Base-by-base conservation (phyloP, 805 yeast species). In the Lipomyces starkeyi region DNA sequence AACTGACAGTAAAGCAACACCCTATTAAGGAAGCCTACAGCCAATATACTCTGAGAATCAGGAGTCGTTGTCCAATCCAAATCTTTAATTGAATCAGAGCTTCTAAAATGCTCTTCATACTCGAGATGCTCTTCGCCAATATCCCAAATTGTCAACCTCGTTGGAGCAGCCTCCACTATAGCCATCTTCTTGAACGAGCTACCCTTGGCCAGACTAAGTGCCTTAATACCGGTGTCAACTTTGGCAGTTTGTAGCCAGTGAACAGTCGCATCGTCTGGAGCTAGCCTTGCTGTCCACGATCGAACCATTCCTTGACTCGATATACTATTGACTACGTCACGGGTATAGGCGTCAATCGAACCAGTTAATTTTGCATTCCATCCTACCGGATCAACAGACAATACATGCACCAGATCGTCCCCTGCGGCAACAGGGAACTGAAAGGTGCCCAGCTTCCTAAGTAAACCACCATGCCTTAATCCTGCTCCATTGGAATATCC, bases 61-160 rank as follows among this genome's bases (percentile, higher is more conserved):
- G 81, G 82, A 1, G 89, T 87, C 63, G 89, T 85, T 0, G 97
- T 90, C 98, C 98, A 93, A 78, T 93, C 98, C 34, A 93, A 81
- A 76, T 93, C 97, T 29, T 82, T 78, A 7, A 93, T 86, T 3
- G 66, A 53, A 7, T 69, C 71, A 17, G 69, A 64, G 11, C 77
- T 83, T 0, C 76, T 77, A 69, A 82, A 83, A 0, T 65, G 62
- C 65, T 81, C 83, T 59, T 82, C 82, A 73, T 47, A 67, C 37
- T 74, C 75, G 85, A 91, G 78, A 0, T 90, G 86, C 3, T 88
- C 86, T 37, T 88, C 82, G 58, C 83, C 83, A 49, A 88, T 80
- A 77, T 93, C 97, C 97, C 97, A 94, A n/a, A 93, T 86, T 0
- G 88, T 81, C 55, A 94, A 77, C 53, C 80, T 79, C 54, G 78